Percentiles rank a stretch among this genome's conserved stretches.
phyloP scores from a whole-genome alignment of 2,329 filamentous ascomycete species.

The Aspergillus texensis region DNA sequence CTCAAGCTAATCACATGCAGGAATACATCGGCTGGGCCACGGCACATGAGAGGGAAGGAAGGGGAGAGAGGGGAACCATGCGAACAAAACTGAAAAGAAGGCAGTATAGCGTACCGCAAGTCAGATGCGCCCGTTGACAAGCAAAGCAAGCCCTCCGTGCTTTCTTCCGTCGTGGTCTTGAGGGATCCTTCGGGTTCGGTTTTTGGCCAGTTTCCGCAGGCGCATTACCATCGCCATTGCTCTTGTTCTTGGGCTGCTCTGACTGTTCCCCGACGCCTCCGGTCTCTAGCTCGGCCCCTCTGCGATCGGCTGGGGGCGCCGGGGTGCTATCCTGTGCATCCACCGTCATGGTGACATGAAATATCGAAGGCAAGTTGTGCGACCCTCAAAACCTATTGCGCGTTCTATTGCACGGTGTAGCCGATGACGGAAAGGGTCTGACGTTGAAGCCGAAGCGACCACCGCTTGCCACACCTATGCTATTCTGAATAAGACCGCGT shows the following conservation, averaged over 20 bases:
- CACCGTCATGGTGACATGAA: constrained; percentile 37
- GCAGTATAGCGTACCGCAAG: constrained; percentile 77
- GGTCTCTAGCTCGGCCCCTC: constrained; percentile 41
- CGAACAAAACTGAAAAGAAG: constrained; percentile 10
- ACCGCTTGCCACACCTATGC: constrained; percentile 10
- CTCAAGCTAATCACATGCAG: constrained; percentile 15
- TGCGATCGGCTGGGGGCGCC: constrained; percentile 40
- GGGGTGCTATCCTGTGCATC: constrained; percentile 39
- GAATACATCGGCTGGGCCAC: not conserved
- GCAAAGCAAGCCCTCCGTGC: constrained; percentile 93
- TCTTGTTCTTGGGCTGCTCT: constrained; percentile 45
- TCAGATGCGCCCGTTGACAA: constrained; percentile 95
- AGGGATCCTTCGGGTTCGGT: constrained; percentile 78
- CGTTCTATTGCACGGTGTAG: not conserved
- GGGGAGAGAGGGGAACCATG: constrained; percentile 11
- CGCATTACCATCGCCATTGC: constrained; percentile 50
- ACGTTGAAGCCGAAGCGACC: constrained; percentile 3
- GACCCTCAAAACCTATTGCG: not conserved
- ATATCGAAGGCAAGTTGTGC: not conserved
- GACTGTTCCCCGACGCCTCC: constrained; percentile 39
- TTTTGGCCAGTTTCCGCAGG: constrained; percentile 68
- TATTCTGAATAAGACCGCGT: constrained; percentile 14
- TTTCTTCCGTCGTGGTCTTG: constrained; percentile 90
- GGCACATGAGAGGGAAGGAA: constrained; percentile 2
- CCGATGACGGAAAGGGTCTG: not conserved